Conservation (phyloP, 106 monocot genomes). For the Dendrobium nobile region DNA sequence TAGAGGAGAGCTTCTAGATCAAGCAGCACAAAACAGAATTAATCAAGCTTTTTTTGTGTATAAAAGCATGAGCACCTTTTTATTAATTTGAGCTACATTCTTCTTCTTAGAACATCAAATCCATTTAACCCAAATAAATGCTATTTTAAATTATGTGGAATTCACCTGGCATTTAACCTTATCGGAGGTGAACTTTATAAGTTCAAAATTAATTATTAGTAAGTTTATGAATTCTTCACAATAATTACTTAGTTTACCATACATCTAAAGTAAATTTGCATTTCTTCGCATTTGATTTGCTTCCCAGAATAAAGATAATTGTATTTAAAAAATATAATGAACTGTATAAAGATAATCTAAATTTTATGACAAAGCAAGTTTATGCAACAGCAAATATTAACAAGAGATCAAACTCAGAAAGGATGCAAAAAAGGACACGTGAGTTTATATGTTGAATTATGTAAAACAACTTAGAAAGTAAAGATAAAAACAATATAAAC, state of each 20-base stretch:
- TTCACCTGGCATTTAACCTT: background rate
- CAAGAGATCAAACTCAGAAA: background rate
- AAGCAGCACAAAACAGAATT: background rate
- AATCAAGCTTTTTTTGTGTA: background rate
- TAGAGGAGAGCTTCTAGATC: background rate
- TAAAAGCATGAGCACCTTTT: background rate
- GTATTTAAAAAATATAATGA: background rate
- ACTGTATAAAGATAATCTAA: background rate
- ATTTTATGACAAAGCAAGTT: background rate
- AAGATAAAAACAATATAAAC: background rate
- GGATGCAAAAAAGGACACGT: background rate
- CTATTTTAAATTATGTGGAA: background rate
- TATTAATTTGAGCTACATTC: background rate
- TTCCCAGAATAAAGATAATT: background rate
- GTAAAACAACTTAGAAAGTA: background rate
- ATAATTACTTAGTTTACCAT: background rate
- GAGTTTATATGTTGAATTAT: background rate
- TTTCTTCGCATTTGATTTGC: background rate
- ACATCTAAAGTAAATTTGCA: background rate
- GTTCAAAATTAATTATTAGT: background rate
- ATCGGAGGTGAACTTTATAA: background rate
- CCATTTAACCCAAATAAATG: background rate
- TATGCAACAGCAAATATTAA: background rate
- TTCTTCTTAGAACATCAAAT: background rate
- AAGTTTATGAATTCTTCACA: background rate